A percentile compares a stretch with the other conserved stretches of the same genome.
Conservation (phyloP, 2,329 filamentous ascomycete species). For the Hymenoscyphus fructigenus region DNA sequence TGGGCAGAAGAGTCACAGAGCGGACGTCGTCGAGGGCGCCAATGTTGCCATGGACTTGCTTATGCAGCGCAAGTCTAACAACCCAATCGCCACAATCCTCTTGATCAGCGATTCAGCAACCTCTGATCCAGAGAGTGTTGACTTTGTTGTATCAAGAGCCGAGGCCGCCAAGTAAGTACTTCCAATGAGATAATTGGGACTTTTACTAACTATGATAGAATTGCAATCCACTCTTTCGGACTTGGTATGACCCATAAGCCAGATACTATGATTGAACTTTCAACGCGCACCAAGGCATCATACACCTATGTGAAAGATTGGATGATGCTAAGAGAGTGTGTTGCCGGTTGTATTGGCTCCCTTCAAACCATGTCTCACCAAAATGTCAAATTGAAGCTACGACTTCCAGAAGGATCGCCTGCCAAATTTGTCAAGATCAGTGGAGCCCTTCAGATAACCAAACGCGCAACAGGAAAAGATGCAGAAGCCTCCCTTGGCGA, state of each 20-base stretch:
- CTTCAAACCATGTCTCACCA: conserved; percentile 96
- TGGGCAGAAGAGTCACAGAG: conserved; percentile 92
- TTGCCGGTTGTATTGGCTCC: conserved; percentile 87
- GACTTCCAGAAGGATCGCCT: conserved; percentile 90
- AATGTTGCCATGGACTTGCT: conserved; percentile 98
- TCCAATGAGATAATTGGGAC: conserved; percentile 25
- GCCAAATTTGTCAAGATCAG: conserved; percentile 99
- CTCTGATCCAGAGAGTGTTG: conserved; percentile 89
- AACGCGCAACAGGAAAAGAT: conserved; percentile 90
- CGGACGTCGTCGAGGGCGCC: conserved; percentile 94
- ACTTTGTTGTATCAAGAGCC: conserved; percentile 94
- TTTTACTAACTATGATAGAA: conserved; percentile 48
- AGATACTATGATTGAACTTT: conserved; percentile 97
- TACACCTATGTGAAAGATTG: conserved; percentile 99
- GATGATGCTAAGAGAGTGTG: conserved; percentile 99
- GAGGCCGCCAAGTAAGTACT: conserved; percentile 86
- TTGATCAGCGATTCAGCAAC: conserved; percentile 97
- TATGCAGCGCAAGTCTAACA: conserved; percentile 96
- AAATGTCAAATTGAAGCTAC: conserved; percentile 93
- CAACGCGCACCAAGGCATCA: conserved; percentile 90
- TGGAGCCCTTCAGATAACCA: conserved; percentile 92
- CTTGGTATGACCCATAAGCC: conserved; percentile 96
- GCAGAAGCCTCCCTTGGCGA: conserved; percentile 92
- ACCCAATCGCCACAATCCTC: conserved; percentile 91
- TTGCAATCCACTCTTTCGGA: conserved; percentile 94